phyloP scores from a whole-genome alignment of 192 early-diverging fungal species.

The Coemansia sp. region DNA sequence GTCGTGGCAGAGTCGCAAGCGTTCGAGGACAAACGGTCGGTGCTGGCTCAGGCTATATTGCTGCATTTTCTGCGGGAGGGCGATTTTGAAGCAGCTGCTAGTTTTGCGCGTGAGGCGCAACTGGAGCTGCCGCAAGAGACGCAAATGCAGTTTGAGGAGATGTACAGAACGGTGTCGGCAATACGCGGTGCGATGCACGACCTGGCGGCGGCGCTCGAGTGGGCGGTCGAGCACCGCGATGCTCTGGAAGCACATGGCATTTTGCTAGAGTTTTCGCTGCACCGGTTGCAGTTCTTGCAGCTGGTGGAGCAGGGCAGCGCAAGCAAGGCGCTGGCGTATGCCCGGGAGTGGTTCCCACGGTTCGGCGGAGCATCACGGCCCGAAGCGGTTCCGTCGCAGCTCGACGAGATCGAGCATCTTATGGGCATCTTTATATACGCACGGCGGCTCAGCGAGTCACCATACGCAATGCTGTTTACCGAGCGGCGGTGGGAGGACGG shows the following conservation, averaged over 20 bases:
- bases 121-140: constrained; percentile 51
- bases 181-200: constrained; percentile 55
- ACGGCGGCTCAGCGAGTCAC: constrained; percentile 68
- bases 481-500: constrained; percentile 42
- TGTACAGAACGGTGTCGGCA: constrained; percentile 73
- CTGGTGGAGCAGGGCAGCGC: constrained; percentile 54
- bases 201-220: constrained; percentile 67
- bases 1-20: constrained; percentile 66
- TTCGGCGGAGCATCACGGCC: constrained; percentile 40
- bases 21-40: constrained; percentile 67
- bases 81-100: constrained; percentile 74
- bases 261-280: constrained; percentile 86
- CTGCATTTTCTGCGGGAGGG: constrained; percentile 86
- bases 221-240: constrained; percentile 65
- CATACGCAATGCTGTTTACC: constrained; percentile 58
- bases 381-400: constrained; percentile 10
- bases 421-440: constrained; percentile 58
- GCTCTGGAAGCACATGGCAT: constrained; percentile 60
- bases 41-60: constrained; percentile 64
- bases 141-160: constrained; percentile 71
- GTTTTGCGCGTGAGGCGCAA: constrained; percentile 47
- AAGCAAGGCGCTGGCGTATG: constrained; percentile 72
- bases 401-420: constrained; percentile 52
- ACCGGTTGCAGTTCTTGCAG: constrained; percentile 75
- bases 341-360: constrained; percentile 63